Evolutionary conservation across 1,284 basidiomycete species (phyloP).

Genomic region (Moesziomyces aphidis): DNA sequence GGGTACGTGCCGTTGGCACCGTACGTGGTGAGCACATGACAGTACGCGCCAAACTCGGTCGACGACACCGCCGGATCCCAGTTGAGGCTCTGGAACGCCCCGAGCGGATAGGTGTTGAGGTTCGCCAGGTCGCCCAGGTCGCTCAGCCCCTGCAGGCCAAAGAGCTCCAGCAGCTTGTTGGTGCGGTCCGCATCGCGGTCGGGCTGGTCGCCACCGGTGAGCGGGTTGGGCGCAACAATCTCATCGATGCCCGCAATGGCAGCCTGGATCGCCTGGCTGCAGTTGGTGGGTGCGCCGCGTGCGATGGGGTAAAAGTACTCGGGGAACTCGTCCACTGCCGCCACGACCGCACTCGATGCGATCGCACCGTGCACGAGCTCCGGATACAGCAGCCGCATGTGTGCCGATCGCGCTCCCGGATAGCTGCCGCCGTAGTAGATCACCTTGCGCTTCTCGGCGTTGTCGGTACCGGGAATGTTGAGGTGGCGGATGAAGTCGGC

Average conservation of each 20-base stretch:
- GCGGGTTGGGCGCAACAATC: conserved; percentile 58
- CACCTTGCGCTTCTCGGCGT: conserved; percentile 74
- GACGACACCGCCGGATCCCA: conserved; percentile 54
- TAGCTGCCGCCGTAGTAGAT: conserved; percentile 90
- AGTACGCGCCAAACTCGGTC: conserved; percentile 50
- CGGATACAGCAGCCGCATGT: conserved; percentile 88
- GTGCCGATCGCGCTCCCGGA: conserved; percentile 91
- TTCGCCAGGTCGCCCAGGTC: conserved; percentile 58
- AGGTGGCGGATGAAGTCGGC: conserved; percentile 88
- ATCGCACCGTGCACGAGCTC: conserved; percentile 91
- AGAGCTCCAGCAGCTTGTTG: conserved; percentile 42
- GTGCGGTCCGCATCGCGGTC: conserved; percentile 39
- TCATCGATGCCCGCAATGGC: conserved; percentile 62
- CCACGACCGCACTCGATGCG: conserved; percentile 73
- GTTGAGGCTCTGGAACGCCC: conserved; percentile 59
- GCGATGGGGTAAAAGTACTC: conserved; percentile 87
- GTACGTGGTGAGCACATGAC: conserved; percentile 38
- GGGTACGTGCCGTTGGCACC: conserved; percentile 25
- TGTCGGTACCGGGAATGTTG: conserved; percentile 78
- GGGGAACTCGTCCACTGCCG: conserved; percentile 65
- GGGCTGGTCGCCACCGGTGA: conserved; percentile 45
- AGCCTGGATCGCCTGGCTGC: conserved; percentile 77
- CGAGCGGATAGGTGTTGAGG: conserved; percentile 55
- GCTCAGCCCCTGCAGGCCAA: conserved; percentile 49
- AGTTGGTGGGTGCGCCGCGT: conserved; percentile 77